Base-by-base conservation (phyloP, 495 filamentous ascomycete genomes). In the Echria macrotheca region DNA sequence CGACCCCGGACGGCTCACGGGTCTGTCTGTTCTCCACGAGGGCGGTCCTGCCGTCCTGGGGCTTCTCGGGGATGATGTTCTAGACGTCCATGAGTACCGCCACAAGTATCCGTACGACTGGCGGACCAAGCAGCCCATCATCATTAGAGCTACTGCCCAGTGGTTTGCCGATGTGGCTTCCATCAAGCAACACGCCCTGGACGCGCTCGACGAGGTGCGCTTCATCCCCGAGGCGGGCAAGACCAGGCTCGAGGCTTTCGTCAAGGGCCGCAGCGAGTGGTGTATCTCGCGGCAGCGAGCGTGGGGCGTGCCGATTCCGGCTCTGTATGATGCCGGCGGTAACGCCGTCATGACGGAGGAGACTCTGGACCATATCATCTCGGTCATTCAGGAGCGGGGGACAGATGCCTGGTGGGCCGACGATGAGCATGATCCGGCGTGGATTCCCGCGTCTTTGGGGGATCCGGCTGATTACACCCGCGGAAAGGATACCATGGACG, bases 101-200 rank as follows among this genome's bases (percentile, higher is more conserved):
- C 94, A 97, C 74, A 96, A 95, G 62, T 96, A 97, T 64, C 93
- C 93, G 0, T 95, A 95, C 60, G 93, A 99, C 65, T 97, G 93
- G 94, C 76, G 94, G 26, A 93, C 93, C 3, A 97, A 96, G 63
- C 77, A 81, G 52, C 93, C 93, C 15, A 80, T 97, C 21, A 89
- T 99, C 50, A 76, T 96, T 14, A 68, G 93, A 54, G 91, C 93
- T 17, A 99, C 93, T 0, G 87, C 86, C 35, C 93, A 99, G 69
- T 99, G 93, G 93, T 97, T 99, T 57, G 89, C 93, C 32, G 85
- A 96, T 66, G 88, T 95, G 9, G 87, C 73, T 28, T 76, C 74
- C 12, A 91, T 99, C 57, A 91, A 93, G 54, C 66, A 74, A 5
- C 69, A 71, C 19, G 87, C 90, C 1, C 62, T 95, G 17, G 59